Evolutionary conservation across 139 green algal species (phyloP).

Genomic region (Astrephomene gubernaculifera): DNA sequence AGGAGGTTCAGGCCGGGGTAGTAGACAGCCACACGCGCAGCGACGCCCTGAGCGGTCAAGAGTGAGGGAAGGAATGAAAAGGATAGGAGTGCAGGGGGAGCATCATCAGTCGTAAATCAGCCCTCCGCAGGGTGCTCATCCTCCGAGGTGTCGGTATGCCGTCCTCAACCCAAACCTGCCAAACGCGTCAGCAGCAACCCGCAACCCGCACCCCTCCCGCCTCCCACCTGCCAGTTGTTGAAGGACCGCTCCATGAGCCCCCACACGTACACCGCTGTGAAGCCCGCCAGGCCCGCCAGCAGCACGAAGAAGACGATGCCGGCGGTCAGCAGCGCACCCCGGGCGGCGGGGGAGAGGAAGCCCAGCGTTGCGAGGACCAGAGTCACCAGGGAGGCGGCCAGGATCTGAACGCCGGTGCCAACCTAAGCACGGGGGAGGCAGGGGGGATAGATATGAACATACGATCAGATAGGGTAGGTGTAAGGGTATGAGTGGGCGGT

Average conservation of each 20-base stretch:
- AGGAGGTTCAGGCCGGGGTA: constrained; percentile 88
- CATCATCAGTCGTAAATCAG: too few species aligned
- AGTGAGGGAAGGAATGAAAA: too few species aligned
- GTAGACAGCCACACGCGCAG: constrained; percentile 71
- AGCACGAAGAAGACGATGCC: constrained; percentile 88
- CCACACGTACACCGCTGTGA: constrained; percentile 81
- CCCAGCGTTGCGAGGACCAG: constrained; percentile 93
- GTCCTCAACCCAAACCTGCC: not conserved
- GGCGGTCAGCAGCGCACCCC: constrained; percentile 91
- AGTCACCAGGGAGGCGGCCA: constrained; percentile 80
- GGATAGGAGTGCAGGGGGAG: too few species aligned
- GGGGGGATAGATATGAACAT: too few species aligned
- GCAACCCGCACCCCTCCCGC: not conserved
- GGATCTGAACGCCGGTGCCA: constrained; percentile 91
- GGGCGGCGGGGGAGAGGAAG: constrained; percentile 93
- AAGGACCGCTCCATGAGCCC: constrained; percentile 85
- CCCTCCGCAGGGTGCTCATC: too few species aligned
- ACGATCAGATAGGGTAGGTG: too few species aligned
- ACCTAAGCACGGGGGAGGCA: constrained; percentile 56
- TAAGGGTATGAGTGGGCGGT: too few species aligned
- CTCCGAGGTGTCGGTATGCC: too few species aligned
- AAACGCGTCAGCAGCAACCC: not conserved
- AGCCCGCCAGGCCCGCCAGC: constrained; percentile 63
- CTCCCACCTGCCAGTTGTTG: constrained; percentile 69
- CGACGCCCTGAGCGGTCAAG: constrained; percentile 59